phyloP scores from a whole-genome alignment of 2,329 filamentous ascomycete genomes.

The Epichloe typhina region DNA sequence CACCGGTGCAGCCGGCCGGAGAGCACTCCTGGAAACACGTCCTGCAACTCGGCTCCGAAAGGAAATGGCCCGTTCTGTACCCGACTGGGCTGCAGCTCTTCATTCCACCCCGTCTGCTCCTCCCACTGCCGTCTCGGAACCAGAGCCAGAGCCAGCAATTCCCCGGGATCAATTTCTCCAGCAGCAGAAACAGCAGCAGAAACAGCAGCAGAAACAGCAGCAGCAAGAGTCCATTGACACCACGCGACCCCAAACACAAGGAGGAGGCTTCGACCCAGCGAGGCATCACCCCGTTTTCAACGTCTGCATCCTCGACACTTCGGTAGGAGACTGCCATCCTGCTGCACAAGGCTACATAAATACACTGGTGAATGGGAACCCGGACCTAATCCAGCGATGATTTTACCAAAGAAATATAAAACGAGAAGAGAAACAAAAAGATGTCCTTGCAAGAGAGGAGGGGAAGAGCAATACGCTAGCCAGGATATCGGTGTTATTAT shows the following conservation, averaged over 20 bases:
- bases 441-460: not conserved
- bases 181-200: not conserved
- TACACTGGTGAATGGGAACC: not conserved
- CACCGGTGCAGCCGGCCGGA: not conserved
- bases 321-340: not conserved
- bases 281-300: constrained; percentile 2
- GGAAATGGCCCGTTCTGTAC: not conserved
- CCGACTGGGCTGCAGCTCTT: not conserved
- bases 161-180: not conserved
- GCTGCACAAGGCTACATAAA: constrained; percentile 1
- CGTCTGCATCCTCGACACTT: not conserved
- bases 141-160: not conserved
- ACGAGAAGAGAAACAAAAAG: no score
- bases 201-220: not conserved
- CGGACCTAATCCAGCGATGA: not conserved
- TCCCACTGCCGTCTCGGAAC: not conserved
- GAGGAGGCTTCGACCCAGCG: not conserved
- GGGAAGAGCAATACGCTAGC: not conserved
- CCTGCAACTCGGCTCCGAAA: not conserved
- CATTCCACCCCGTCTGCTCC: not conserved
- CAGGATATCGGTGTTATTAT: no score
- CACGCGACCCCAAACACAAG: not conserved
- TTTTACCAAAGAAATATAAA: no score
- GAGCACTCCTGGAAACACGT: not conserved
- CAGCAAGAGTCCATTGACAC: not conserved